Base-by-base conservation (phyloP, 352 stramenopile genomes). In the Phytopythium ostracodes region DNA sequence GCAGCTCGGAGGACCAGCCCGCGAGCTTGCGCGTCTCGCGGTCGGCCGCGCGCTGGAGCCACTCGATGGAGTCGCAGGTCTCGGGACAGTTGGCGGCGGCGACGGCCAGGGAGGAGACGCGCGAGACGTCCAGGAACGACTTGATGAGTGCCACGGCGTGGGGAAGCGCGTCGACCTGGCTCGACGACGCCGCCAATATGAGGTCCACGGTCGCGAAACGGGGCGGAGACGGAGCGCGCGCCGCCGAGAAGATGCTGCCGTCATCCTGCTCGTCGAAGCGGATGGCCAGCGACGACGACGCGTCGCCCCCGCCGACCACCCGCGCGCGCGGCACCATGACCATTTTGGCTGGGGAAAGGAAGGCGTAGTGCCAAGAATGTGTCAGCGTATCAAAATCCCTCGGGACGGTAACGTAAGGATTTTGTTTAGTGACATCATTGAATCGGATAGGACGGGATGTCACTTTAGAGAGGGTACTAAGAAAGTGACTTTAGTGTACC, bases 1-100 rank as follows among this genome's bases (percentile, higher is more conserved):
- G 68, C 7, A 80, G 44, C 54, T 80, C 72, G 17, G 70, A 80
- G 2, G 72, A 80, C 72, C 72, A 80, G 4, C 40, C 29, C 0
- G 46, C 27, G 15, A 77, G 62, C 55, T 77, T 77, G 10, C 52
- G 64, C 49, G 64, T 64, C 56, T 80, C 72, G 8, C 67, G 60
- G 2, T 5, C 15, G n/a, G 60, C 66, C 0, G 72, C 72, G 33
- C 73, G 70, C 57, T 62, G 46, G n/a, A 80, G 59, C 50, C 72
- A 47, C n/a, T 47, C 46, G 36, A 77, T 49, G 4, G 56, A 63
- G 27, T 70, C 60, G 2, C 53, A 65, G 17, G 56, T 6, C 4
- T 52, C 2, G 0, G 68, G 68, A 27, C 69, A 62, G 33, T 74
- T 25, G 27, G 66, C 55, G 2, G 67, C 70, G 2, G 72, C 72